Conservation (phyloP, 2,329 filamentous ascomycete genomes). For the Coleophoma crateriformis region DNA sequence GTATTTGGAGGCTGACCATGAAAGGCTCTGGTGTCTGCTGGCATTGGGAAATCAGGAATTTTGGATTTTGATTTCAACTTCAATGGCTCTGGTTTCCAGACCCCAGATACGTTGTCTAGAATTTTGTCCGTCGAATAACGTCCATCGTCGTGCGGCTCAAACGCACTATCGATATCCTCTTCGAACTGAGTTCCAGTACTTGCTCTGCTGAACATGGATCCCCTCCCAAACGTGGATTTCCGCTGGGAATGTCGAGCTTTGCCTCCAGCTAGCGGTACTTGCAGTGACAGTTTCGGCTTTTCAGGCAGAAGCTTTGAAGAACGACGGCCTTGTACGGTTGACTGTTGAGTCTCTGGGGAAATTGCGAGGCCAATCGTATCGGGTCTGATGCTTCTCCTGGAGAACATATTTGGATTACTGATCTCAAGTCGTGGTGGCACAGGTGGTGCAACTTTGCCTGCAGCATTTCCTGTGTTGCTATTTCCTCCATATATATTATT, state of each 20-base stretch:
- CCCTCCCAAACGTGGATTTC: slow-evolving; percentile 1
- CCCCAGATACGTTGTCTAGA: slow-evolving; percentile 1
- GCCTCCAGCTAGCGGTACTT: slow-evolving; percentile 13
- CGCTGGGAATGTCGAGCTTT: slow-evolving; percentile 7
- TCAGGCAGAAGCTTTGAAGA: slow-evolving; percentile 24
- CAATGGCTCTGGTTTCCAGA: not conserved
- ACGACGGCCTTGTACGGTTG: slow-evolving; percentile 5
- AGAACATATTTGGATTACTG: slow-evolving; percentile 23
- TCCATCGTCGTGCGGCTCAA: not conserved
- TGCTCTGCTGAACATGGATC: slow-evolving; percentile 12
- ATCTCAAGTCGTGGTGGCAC: slow-evolving; percentile 19
- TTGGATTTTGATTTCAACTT: not conserved
- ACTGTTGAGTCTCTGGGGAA: slow-evolving; percentile 15
- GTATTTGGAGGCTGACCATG: slow-evolving; percentile 1
- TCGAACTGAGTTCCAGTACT: slow-evolving; percentile 26
- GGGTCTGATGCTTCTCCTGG: slow-evolving; percentile 20
- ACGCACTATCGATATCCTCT: slow-evolving; percentile 16
- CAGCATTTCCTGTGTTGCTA: slow-evolving; percentile 16
- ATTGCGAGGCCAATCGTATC: slow-evolving; percentile 25
- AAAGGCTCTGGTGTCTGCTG: not conserved
- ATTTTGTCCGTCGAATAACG: slow-evolving; percentile 8
- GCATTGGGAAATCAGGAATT: not conserved
- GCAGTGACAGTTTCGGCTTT: slow-evolving; percentile 21
- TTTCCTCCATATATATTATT: slow-evolving; percentile 12
- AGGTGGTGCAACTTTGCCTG: slow-evolving; percentile 13